phyloP scores from a whole-genome alignment of 1,139 yeast genomes.

The Suhomyces terraborum region DNA sequence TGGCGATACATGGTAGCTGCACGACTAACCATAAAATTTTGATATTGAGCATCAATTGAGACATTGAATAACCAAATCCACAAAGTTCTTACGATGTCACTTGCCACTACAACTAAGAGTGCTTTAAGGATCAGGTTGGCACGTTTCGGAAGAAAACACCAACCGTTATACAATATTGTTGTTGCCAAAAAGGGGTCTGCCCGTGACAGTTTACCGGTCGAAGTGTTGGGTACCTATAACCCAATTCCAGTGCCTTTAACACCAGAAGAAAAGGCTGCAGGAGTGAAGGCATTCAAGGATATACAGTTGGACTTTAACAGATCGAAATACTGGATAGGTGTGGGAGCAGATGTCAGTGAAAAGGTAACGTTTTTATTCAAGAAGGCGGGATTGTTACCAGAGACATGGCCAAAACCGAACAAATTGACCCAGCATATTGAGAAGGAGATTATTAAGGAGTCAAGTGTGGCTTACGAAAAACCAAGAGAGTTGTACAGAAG shows the following conservation, averaged over 20 bases:
- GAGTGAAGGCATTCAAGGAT: slow-evolving; percentile 72
- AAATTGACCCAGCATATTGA: slow-evolving; percentile 39
- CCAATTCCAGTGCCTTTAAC: slow-evolving; percentile 78
- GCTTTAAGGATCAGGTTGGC: slow-evolving; percentile 77
- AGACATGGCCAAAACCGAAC: slow-evolving; percentile 62
- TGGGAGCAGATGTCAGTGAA: slow-evolving; percentile 95
- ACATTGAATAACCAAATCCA: not conserved
- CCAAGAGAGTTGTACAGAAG: slow-evolving; percentile 37
- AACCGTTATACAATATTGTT: slow-evolving; percentile 89
- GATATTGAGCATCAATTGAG: slow-evolving; percentile 3
- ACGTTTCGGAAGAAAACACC: slow-evolving; percentile 85
- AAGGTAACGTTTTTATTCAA: slow-evolving; percentile 76
- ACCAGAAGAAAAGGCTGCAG: slow-evolving; percentile 52
- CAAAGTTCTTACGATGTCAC: slow-evolving; percentile 9
- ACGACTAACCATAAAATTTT: slow-evolving; percentile 9
- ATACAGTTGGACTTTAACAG: slow-evolving; percentile 82
- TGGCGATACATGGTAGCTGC: slow-evolving; percentile 3
- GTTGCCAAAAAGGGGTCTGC: slow-evolving; percentile 76
- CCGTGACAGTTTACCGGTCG: slow-evolving; percentile 84
- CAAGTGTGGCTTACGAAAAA: slow-evolving; percentile 35
- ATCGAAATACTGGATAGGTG: slow-evolving; percentile 97
- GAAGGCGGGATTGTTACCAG: slow-evolving; percentile 76
- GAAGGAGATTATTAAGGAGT: slow-evolving; percentile 32
- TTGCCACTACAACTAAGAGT: slow-evolving; percentile 13
- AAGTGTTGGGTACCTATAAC: slow-evolving; percentile 91